These are phyloP conservation scores for Heterotrichella gracilis DNA, from an alignment of 352 stramenopile genomes.

Conservation along the genomic window DNA sequence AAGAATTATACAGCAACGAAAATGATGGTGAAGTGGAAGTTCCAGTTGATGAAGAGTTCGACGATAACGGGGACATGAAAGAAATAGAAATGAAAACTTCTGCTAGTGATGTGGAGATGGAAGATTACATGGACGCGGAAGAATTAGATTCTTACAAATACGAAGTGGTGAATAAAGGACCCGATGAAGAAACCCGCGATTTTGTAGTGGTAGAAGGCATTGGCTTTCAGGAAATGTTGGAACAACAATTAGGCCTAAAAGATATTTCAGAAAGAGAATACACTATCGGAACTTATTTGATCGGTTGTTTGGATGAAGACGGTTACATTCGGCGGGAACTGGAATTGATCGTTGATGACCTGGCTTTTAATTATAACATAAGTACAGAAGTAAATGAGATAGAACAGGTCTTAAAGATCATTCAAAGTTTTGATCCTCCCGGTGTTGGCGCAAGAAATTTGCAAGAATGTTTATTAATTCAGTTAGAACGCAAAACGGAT, in stretches of 20 bases:
- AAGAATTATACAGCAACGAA: conserved; percentile 7
- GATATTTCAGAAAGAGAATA: conserved; percentile 4
- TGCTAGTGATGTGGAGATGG: neutral
- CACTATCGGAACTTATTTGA: neutral
- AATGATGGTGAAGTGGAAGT: neutral
- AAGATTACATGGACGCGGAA: neutral
- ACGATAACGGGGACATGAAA: neutral
- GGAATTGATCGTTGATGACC: conserved; percentile 1
- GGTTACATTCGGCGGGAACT: neutral
- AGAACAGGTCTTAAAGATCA: neutral
- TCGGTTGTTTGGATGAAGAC: neutral
- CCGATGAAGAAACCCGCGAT: neutral
- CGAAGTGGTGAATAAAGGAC: neutral
- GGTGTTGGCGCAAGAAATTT: neutral
- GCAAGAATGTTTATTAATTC: neutral
- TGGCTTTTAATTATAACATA: conserved; percentile 6
- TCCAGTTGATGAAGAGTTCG: neutral
- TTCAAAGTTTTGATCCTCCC: neutral
- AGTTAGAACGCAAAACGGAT: neutral
- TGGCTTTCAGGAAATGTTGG: neutral
- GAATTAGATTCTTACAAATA: conserved; percentile 9
- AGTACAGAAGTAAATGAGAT: neutral
- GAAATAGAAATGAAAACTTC: conserved; percentile 2
- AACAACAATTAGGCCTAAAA: neutral
- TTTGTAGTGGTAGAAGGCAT: neutral